Conservation (phyloP, 2,329 filamentous ascomycete species). For the Fusarium continuum region DNA sequence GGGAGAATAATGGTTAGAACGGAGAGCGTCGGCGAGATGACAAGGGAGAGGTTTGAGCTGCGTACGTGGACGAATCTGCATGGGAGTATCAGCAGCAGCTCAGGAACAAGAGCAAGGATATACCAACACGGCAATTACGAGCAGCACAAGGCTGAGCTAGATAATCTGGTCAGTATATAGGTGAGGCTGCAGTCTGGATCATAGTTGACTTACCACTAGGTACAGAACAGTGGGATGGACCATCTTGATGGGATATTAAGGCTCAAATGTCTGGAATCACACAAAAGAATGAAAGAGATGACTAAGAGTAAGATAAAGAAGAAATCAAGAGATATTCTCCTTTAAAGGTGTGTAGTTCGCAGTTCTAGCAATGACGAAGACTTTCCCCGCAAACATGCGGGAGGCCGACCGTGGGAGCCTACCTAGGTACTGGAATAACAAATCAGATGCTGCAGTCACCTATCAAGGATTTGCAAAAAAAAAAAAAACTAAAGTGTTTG, state of each 20-base stretch:
- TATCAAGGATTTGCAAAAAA: no score
- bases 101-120: neutral
- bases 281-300: no score
- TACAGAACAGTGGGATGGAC: constrained; percentile 45
- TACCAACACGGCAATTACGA: constrained; percentile 47
- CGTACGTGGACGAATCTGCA: constrained; percentile 53
- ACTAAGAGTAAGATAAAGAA: neutral
- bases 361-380: neutral
- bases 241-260: constrained; percentile 31
- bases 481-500: no score
- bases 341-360: neutral
- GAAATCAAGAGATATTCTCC: no score
- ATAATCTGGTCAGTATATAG: neutral
- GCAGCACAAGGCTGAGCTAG: constrained; percentile 45
- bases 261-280: no score
- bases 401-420: constrained; percentile 19
- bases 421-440: no score
- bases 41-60: constrained; percentile 52
- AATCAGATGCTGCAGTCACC: neutral
- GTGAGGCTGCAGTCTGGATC: no score
- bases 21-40: constrained; percentile 49
- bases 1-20: constrained; percentile 53
- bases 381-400: constrained; percentile 15
- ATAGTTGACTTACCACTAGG: constrained; percentile 42
- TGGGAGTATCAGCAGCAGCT: neutral